Base-by-base conservation (phyloP, 257 asterid genomes). In the Gynochthodes officinalis region DNA sequence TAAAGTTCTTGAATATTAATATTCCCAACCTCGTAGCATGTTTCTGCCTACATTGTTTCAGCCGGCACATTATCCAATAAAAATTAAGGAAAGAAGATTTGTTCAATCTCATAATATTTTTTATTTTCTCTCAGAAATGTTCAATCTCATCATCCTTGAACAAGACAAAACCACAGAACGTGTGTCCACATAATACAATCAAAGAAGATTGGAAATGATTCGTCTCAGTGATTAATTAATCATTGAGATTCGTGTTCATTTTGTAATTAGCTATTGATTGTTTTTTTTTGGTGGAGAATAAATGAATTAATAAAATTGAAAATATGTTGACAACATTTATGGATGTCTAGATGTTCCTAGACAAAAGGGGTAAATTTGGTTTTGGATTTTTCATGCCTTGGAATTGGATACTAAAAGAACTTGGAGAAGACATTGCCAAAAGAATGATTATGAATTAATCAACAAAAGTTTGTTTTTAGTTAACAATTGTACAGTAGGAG, bases 121-220 rank as follows among this genome's bases (percentile, higher is more conserved):
- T 42, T 42, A 4, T 42, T 42, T 42, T 42, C 13, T 42, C 48
- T 42, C 48, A 6, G 48, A 42, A 42, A 42, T 13, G 10, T 42
- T 42, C 48, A 59, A 12, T n/a, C n/a, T 59, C 40, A 7, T 59
- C 23, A 4, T 59, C 18, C 4, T 60, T 11, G 9, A 27, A 1
- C 66, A 60, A 60, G 25, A 19, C 6, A 15, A n/a, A 2, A 2
- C 23, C 12, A 25, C 13, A 37, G 23, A 25, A 23, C 11, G 15
- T 32, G 61, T 70, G 64, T 50, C n/a, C 12, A 7, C 54, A 28
- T 15, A 39, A 60, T 32, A 30, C 1, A n/a, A 2, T 35, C 11
- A 60, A 18, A 11, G 3, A 32, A 66, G 5, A 39, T 57, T 28
- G 63, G 28, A 63, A 63, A 63, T 63, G 69, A 63, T 63, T 63